phyloP scores from a whole-genome alignment of 2,329 filamentous ascomycete genomes.

The Curvularia sp. region DNA sequence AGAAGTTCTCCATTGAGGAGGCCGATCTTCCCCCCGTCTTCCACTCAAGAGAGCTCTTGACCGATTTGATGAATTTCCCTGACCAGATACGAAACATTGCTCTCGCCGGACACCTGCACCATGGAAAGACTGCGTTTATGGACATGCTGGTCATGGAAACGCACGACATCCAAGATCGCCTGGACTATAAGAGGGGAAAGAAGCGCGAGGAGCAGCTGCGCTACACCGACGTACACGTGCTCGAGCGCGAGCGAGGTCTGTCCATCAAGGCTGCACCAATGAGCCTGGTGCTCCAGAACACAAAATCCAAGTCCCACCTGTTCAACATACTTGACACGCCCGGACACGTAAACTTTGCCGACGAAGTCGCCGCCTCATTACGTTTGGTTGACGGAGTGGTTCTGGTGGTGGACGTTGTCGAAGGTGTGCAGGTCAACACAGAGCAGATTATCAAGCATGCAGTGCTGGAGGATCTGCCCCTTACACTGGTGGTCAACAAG shows the following conservation, averaged over 20 bases:
- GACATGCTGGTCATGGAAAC: conserved; percentile 98
- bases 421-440: conserved; percentile 98
- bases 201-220: conserved; percentile 87
- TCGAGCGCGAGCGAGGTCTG: conserved; percentile 87
- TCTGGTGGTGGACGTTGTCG: conserved; percentile 92
- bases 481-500: conserved; percentile 95
- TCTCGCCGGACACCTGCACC: conserved; percentile 89
- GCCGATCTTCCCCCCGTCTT: conserved; percentile 85
- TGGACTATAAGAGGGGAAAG: conserved; percentile 82
- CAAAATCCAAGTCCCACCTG: conserved; percentile 91
- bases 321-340: conserved; percentile 96
- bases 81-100: conserved; percentile 94
- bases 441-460: conserved; percentile 98
- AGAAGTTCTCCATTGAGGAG: conserved; percentile 96
- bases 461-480: conserved; percentile 83
- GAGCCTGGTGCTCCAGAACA: conserved; percentile 87
- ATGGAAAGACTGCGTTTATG: conserved; percentile 98
- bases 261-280: conserved; percentile 95
- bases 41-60: conserved; percentile 91
- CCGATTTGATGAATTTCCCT: conserved; percentile 93
- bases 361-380: conserved; percentile 89
- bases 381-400: conserved; percentile 91
- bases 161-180: conserved; percentile 79
- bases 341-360: conserved; percentile 97
- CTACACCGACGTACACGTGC: conserved; percentile 90